Percentiles rank a stretch among this genome's conserved stretches.
These are phyloP conservation scores for Collybiopsis confluens DNA, from an alignment of 768 basidiomycete species.

Conservation along the genomic window DNA sequence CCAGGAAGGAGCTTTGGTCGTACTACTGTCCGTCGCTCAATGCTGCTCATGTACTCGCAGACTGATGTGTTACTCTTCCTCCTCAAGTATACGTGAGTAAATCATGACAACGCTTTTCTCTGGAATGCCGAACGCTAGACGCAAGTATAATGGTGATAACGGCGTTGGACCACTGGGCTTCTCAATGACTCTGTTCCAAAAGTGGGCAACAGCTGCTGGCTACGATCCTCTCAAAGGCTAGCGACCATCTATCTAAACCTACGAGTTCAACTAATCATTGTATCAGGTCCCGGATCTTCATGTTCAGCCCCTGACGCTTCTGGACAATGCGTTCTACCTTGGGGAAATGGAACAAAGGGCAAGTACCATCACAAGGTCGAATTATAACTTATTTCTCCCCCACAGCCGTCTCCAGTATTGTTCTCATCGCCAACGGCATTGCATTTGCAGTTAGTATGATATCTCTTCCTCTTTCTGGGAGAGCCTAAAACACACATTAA, in stretches of 20 bases:
- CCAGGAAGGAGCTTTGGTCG: conserved; percentile 71
- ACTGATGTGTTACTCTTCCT: background rate
- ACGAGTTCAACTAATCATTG: no score
- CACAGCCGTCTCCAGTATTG: conserved; percentile 60
- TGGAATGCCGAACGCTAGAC: no score
- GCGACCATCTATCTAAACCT: no score
- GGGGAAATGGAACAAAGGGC: conserved; percentile 66
- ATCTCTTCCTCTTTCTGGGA: background rate
- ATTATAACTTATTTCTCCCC: background rate
- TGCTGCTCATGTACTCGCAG: no score
- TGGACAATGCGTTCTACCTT: conserved; percentile 74
- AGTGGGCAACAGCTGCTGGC: conserved; percentile 66
- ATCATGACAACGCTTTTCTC: conserved; percentile 4
- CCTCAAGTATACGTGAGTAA: background rate
- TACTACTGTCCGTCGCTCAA: conserved; percentile 57
- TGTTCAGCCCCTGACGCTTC: conserved; percentile 56
- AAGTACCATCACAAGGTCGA: background rate
- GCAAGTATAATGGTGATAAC: conserved; percentile 24
- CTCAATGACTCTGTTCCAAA: conserved; percentile 73
- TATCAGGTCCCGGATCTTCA: conserved; percentile 54
- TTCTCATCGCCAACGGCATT: conserved; percentile 73
- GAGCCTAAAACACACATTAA: background rate
- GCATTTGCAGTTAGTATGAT: conserved; percentile 70
- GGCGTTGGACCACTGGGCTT: conserved; percentile 68
- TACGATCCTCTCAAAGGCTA: conserved; percentile 57